A percentile compares a stretch with the other conserved stretches of the same genome.
These are phyloP conservation scores for Posidonia oceanica DNA, from an alignment of 116 monocot species.

Conservation along the genomic window DNA sequence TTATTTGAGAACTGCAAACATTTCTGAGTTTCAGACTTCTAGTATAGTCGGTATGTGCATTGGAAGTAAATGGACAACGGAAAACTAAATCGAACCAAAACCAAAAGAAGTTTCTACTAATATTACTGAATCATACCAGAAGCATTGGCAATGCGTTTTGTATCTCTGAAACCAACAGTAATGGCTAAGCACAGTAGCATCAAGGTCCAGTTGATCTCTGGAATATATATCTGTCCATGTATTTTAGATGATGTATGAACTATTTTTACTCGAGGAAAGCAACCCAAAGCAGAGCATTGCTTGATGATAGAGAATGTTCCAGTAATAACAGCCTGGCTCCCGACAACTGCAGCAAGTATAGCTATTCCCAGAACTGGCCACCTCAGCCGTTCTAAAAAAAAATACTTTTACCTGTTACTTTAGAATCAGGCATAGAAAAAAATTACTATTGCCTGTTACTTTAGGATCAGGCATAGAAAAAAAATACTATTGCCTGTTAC, in stretches of 20 bases:
- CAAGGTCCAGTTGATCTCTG: slow-evolving; percentile 93
- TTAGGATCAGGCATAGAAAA: too few species aligned
- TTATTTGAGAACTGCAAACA: too few species aligned
- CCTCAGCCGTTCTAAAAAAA: slow-evolving; percentile 48
- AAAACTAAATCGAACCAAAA: too few species aligned
- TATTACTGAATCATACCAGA: slow-evolving; percentile 33
- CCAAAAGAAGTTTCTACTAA: background rate
- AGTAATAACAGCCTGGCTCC: slow-evolving; percentile 88
- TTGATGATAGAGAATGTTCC: slow-evolving; percentile 95
- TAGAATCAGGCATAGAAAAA: background rate
- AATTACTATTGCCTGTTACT: too few species aligned
- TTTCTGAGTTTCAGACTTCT: too few species aligned
- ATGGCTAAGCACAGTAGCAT: slow-evolving; percentile 84
- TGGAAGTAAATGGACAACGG: too few species aligned
- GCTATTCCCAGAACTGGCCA: slow-evolving; percentile 84
- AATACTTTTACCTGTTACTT: background rate
- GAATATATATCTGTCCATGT: slow-evolving; percentile 92
- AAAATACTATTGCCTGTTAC: too few species aligned
- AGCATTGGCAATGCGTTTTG: slow-evolving; percentile 84
- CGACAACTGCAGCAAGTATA: slow-evolving; percentile 78
- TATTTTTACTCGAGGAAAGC: slow-evolving; percentile 81
- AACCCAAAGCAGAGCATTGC: slow-evolving; percentile 76
- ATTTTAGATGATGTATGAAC: slow-evolving; percentile 74
- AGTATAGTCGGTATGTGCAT: too few species aligned
- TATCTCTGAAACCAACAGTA: slow-evolving; percentile 79